A percentile compares a stretch with the other conserved stretches of the same genome.
phyloP scores from a whole-genome alignment of 805 yeast species.

The Kazachstania africana region DNA sequence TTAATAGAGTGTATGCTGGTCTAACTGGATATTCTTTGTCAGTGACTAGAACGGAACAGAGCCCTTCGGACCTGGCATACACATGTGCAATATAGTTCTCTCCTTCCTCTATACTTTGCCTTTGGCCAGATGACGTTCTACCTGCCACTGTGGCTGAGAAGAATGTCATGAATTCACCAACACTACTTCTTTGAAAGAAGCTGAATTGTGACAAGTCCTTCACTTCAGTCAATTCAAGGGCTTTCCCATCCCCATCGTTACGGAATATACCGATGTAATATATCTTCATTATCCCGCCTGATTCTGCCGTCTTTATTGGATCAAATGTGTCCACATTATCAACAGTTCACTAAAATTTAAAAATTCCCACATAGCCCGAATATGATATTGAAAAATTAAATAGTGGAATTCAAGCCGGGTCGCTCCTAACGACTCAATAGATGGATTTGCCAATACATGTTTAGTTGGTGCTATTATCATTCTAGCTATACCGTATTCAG shows the following conservation, averaged over 20 bases:
- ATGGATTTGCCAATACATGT: no score
- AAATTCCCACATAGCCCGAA: no score
- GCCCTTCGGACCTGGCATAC: slow-evolving; percentile 78
- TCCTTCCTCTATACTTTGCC: slow-evolving; percentile 91
- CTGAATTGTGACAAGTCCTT: slow-evolving; percentile 78
- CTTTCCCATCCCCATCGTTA: slow-evolving; percentile 37
- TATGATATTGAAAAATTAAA: no score
- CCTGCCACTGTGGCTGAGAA: slow-evolving; percentile 83
- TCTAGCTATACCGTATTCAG: no score
- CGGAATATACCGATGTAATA: slow-evolving; percentile 82
- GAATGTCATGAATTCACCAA: slow-evolving; percentile 89
- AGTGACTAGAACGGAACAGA: slow-evolving; percentile 83
- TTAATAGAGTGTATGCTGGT: slow-evolving; percentile 88
- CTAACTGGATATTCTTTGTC: slow-evolving; percentile 95
- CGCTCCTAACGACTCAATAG: no score
- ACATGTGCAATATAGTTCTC: slow-evolving; percentile 87
- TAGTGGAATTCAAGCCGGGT: no score
- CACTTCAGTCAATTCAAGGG: slow-evolving; percentile 68
- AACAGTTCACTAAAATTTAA: slow-evolving; percentile 1
- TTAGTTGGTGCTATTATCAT: no score
- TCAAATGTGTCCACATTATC: no score
- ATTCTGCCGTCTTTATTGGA: no score
- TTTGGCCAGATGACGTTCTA: slow-evolving; percentile 79
- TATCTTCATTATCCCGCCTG: slow-evolving; percentile 85
- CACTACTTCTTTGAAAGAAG: slow-evolving; percentile 75